phyloP scores from a whole-genome alignment of 1,139 yeast genomes.

The Sugiyamaella sp. region DNA sequence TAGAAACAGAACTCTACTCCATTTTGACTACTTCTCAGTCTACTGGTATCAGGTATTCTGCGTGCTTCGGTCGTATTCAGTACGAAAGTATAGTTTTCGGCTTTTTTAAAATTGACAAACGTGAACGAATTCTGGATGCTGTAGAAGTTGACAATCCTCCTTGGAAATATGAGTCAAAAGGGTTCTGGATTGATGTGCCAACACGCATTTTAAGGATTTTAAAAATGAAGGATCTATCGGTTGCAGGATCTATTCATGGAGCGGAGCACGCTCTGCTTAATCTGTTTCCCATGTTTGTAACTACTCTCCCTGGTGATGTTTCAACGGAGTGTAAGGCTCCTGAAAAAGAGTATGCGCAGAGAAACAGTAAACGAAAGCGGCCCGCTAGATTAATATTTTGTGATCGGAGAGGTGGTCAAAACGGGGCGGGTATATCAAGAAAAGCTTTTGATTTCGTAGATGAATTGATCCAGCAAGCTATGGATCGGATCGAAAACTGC shows the following conservation, averaged over 20 bases:
- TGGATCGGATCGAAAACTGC: conserved; percentile 62
- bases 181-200: conserved; percentile 92
- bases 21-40: conserved; percentile 7
- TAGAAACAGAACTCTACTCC: conserved; percentile 22
- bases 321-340: conserved; percentile 97
- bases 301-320: conserved; percentile 71
- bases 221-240: conserved; percentile 57
- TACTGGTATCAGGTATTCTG: conserved; percentile 18
- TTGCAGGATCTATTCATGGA: conserved; percentile 95
- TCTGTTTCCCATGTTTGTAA: conserved; percentile 65
- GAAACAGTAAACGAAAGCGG: conserved; percentile 67
- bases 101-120: conserved; percentile 79
- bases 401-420: conserved; percentile 77
- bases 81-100: conserved; percentile 86
- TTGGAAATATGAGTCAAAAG: conserved; percentile 64
- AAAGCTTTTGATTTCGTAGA: conserved; percentile 80
- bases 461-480: conserved; percentile 61
- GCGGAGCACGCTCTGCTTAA: conserved; percentile 90
- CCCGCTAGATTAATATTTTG: conserved; percentile 86
- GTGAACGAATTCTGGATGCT: conserved; percentile 80
- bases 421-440: conserved; percentile 77
- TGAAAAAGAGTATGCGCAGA: conserved; percentile 82
- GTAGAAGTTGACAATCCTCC: conserved; percentile 94
- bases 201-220: conserved; percentile 59
- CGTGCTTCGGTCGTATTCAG: conserved; percentile 69